These are phyloP conservation scores for Diaporthe caulivora DNA, from an alignment of 2,329 filamentous ascomycete species.

Conservation along the genomic window DNA sequence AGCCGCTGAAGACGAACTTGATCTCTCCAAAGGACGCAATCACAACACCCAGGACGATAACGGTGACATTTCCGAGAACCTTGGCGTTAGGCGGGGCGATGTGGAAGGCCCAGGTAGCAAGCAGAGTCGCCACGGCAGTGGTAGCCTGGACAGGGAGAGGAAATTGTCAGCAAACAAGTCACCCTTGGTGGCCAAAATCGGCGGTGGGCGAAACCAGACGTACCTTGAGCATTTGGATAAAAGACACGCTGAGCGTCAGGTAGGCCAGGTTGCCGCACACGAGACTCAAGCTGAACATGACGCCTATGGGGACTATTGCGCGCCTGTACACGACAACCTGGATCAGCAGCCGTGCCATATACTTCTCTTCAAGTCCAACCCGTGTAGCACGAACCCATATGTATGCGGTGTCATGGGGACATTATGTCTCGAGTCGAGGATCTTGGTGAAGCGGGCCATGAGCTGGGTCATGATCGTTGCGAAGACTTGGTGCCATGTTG, in stretches of 20 bases:
- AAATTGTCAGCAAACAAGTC: background rate
- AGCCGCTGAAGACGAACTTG: constrained; percentile 82
- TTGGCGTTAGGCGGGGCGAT: constrained; percentile 83
- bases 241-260: constrained; percentile 88
- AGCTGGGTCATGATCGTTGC: constrained; percentile 91
- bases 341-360: constrained; percentile 65
- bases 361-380: background rate
- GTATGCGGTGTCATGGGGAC: constrained; percentile 84
- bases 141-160: constrained; percentile 72
- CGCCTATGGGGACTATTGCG: constrained; percentile 88
- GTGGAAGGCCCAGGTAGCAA: constrained; percentile 86
- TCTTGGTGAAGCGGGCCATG: constrained; percentile 84
- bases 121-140: constrained; percentile 87
- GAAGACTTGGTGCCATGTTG: constrained; percentile 92
- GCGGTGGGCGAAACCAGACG: background rate
- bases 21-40: constrained; percentile 94
- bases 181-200: constrained; percentile 16
- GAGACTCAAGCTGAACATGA: constrained; percentile 91
- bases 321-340: constrained; percentile 71
- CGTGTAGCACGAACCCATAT: constrained; percentile 35
- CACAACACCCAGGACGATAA: constrained; percentile 91
- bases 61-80: constrained; percentile 86
- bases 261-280: constrained; percentile 94
- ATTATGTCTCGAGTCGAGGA: constrained; percentile 90
- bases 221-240: constrained; percentile 97